Percentiles rank a stretch among this genome's conserved stretches.
phyloP scores from a whole-genome alignment of 306 rosid genomes.

The Begonia loranthoides region DNA sequence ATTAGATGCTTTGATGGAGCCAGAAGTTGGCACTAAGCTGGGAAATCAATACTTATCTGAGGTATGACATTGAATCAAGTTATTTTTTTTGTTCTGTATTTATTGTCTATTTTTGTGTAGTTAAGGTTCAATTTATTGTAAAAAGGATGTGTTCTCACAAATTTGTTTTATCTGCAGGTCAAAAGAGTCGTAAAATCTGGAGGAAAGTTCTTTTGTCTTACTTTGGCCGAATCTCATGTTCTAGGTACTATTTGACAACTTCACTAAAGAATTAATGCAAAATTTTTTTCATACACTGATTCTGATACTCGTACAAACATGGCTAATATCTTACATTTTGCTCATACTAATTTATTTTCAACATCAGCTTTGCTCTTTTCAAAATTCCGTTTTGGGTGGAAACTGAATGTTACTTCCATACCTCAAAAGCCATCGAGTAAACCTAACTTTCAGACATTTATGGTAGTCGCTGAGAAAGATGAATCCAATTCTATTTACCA shows the following conservation, averaged over 20 bases:
- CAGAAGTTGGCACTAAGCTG: constrained; percentile 63
- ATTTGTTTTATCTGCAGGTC: constrained; percentile 30
- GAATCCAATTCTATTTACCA: constrained; percentile 38
- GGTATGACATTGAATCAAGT: constrained; percentile 23
- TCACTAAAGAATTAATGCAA: background rate
- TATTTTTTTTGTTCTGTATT: background rate
- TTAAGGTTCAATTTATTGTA: background rate
- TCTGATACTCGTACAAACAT: no score
- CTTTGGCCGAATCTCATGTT: constrained; percentile 82
- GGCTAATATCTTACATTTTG: no score
- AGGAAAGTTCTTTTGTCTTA: constrained; percentile 77
- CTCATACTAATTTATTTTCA: no score
- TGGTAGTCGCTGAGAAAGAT: constrained; percentile 77
- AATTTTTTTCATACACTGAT: background rate
- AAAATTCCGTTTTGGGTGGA: constrained; percentile 83
- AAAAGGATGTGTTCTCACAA: constrained; percentile 3
- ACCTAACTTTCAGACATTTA: constrained; percentile 64
- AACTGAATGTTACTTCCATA: constrained; percentile 59
- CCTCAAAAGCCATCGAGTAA: constrained; percentile 45
- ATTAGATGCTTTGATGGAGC: constrained; percentile 96
- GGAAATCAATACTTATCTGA: constrained; percentile 69
- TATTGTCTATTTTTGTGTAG: background rate
- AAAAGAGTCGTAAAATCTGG: constrained; percentile 65
- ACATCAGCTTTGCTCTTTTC: constrained; percentile 63
- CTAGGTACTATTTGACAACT: constrained; percentile 36